Evolutionary conservation across 352 stramenopile genomes (phyloP).

Genomic region (Phytophthora sp.): DNA sequence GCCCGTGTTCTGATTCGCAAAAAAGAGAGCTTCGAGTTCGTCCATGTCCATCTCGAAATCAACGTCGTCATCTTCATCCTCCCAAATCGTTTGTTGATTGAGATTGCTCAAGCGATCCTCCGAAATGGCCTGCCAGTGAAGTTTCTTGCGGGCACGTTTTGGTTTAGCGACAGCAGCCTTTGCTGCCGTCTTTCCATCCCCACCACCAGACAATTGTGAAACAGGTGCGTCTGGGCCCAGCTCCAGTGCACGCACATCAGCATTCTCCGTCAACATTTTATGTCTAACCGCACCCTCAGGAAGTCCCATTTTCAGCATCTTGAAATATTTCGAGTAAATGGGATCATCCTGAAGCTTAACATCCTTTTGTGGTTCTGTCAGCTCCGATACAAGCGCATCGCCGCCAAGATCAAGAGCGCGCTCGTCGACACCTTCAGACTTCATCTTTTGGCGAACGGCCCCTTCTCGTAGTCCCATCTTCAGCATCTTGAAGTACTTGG

Average conservation of each 20-base stretch:
- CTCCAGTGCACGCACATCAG: constrained; percentile 65
- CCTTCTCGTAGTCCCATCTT: constrained; percentile 88
- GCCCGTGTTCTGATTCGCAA: constrained; percentile 59
- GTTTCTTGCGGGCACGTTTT: constrained; percentile 78
- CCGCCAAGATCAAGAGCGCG: constrained; percentile 63
- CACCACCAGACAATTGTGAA: constrained; percentile 36
- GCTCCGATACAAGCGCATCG: constrained; percentile 48
- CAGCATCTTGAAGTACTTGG: constrained; percentile 95
- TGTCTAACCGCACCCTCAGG: constrained; percentile 85
- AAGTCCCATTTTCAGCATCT: constrained; percentile 94
- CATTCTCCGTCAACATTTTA: constrained; percentile 75
- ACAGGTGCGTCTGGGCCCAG: constrained; percentile 65
- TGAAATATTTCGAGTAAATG: constrained; percentile 91
- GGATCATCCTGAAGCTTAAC: constrained; percentile 65
- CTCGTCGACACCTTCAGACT: constrained; percentile 51
- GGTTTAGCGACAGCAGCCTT: constrained; percentile 17
- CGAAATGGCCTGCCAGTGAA: constrained; percentile 90
- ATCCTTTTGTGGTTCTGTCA: constrained; percentile 32
- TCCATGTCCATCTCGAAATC: constrained; percentile 90
- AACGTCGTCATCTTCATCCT: constrained; percentile 79
- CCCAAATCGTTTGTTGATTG: constrained; percentile 81
- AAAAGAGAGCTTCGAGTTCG: constrained; percentile 88
- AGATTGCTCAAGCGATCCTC: constrained; percentile 79
- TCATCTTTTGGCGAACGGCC: constrained; percentile 89
- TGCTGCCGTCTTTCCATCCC: not conserved